A percentile compares a stretch with the other conserved stretches of the same genome.
Evolutionary conservation across 352 stramenopile species (phyloP).

Genomic region (Phytopythium montanum): DNA sequence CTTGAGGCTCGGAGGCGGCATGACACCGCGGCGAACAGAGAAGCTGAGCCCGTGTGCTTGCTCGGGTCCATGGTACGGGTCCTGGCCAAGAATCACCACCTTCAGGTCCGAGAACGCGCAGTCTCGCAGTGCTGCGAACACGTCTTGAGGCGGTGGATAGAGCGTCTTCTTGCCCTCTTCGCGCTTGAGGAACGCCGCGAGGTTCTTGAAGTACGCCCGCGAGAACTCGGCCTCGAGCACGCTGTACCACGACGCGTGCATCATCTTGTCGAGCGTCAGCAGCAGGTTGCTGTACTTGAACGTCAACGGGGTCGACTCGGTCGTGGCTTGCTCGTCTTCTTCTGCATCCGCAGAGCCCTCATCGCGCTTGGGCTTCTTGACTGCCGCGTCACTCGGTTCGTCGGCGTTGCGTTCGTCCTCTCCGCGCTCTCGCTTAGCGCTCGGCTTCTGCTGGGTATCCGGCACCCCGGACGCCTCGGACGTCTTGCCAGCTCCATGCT

Average conservation of each 20-base stretch:
- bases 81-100: conserved; percentile 93
- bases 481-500: not conserved
- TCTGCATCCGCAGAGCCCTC: not conserved
- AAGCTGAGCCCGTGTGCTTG: conserved; percentile 89
- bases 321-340: conserved; percentile 1
- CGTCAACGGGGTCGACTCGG: conserved; percentile 14
- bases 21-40: conserved; percentile 89
- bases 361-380: not conserved
- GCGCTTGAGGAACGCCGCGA: conserved; percentile 39
- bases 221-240: conserved; percentile 47
- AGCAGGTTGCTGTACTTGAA: conserved; percentile 27
- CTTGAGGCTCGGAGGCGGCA: conserved; percentile 91
- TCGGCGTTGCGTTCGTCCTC: not conserved
- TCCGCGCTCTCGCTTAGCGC: not conserved
- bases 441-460: not conserved
- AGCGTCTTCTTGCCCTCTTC: conserved; percentile 76
- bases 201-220: conserved; percentile 40
- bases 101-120: conserved; percentile 86
- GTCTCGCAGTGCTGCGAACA: conserved; percentile 90
- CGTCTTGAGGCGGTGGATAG: conserved; percentile 81
- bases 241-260: conserved; percentile 59
- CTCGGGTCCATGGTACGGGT: conserved; percentile 85
- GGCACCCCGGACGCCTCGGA: not conserved
- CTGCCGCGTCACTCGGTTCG: not conserved
- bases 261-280: conserved; percentile 34